A percentile compares a stretch with the other conserved stretches of the same genome.
Conservation (phyloP, 345 rosid species). For the Kernera saxatilis region DNA sequence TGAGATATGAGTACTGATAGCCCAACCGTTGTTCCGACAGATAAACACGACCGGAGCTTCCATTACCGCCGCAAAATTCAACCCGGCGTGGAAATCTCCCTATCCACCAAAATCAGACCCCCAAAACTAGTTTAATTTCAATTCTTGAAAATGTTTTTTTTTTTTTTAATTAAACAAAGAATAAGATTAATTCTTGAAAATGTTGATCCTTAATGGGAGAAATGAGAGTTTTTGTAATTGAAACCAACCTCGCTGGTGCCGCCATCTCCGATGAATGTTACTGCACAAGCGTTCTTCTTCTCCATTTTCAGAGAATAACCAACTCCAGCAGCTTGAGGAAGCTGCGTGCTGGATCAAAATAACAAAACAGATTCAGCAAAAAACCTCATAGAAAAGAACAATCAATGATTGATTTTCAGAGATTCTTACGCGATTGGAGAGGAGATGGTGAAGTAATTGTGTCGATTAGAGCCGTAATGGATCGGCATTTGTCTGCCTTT, state of each 20-base stretch:
- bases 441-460: conserved; percentile 62
- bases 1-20: conserved; percentile 64
- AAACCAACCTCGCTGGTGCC: conserved; percentile 65
- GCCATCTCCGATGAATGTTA: conserved; percentile 67
- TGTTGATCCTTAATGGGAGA: neutral
- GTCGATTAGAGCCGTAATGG: conserved; percentile 70
- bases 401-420: neutral
- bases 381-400: neutral
- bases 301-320: conserved; percentile 81
- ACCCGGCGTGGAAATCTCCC: conserved; percentile 89
- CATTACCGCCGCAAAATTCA: conserved; percentile 84
- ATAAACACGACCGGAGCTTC: conserved; percentile 68
- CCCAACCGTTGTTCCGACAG: conserved; percentile 92
- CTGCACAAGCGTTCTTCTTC: conserved; percentile 56
- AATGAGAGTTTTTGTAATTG: neutral
- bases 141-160: neutral
- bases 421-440: conserved; percentile 67
- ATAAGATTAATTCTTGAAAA: conserved; percentile 5
- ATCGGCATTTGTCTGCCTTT: conserved; percentile 87
- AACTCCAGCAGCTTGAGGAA: conserved; percentile 75
- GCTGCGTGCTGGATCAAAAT: conserved; percentile 49
- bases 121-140: neutral
- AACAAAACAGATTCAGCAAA: neutral
- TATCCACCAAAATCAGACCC: neutral
- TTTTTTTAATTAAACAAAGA: too few relatives aligned